These are phyloP conservation scores for Colletotrichum sp. DNA, from an alignment of 2,329 filamentous ascomycete genomes.

Conservation along the genomic window DNA sequence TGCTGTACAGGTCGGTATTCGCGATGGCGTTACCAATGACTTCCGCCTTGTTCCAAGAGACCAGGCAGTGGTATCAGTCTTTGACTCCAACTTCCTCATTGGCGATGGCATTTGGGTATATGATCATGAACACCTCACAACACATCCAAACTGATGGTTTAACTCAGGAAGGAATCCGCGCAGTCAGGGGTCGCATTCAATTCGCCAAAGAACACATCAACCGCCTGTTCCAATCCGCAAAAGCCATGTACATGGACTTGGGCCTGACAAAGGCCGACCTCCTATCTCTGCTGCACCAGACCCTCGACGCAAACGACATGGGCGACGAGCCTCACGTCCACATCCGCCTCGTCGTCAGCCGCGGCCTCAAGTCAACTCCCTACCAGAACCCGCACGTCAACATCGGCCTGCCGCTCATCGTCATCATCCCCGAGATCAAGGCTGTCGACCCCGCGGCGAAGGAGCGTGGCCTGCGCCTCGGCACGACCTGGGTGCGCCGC, in stretches of 20 bases:
- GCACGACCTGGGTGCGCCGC: conserved; percentile 31
- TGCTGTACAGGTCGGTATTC: conserved; percentile 26
- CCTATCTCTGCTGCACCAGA: conserved; percentile 26
- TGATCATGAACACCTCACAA: neutral
- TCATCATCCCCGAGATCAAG: conserved; percentile 34
- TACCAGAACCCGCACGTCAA: conserved; percentile 33
- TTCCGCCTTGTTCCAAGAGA: conserved; percentile 27
- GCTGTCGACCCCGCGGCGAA: conserved; percentile 26
- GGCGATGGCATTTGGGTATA: conserved; percentile 32
- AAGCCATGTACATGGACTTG: conserved; percentile 33
- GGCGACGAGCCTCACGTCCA: conserved; percentile 29
- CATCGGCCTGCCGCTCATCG: conserved; percentile 31
- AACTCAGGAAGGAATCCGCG: conserved; percentile 29
- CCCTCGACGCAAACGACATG: conserved; percentile 31
- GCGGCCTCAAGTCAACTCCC: conserved; percentile 29
- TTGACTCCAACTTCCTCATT: conserved; percentile 32
- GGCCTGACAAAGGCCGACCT: conserved; percentile 29
- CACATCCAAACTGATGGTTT: neutral
- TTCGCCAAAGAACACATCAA: conserved; percentile 32
- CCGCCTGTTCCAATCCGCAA: conserved; percentile 31
- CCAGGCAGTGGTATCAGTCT: conserved; percentile 29
- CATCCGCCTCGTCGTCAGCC: conserved; percentile 31
- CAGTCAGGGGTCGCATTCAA: conserved; percentile 26
- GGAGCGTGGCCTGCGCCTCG: conserved; percentile 27
- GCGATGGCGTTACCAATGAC: conserved; percentile 27